These are phyloP conservation scores for Eucommia ulmoides DNA, from an alignment of 257 asterid species.

Conservation along the genomic window DNA sequence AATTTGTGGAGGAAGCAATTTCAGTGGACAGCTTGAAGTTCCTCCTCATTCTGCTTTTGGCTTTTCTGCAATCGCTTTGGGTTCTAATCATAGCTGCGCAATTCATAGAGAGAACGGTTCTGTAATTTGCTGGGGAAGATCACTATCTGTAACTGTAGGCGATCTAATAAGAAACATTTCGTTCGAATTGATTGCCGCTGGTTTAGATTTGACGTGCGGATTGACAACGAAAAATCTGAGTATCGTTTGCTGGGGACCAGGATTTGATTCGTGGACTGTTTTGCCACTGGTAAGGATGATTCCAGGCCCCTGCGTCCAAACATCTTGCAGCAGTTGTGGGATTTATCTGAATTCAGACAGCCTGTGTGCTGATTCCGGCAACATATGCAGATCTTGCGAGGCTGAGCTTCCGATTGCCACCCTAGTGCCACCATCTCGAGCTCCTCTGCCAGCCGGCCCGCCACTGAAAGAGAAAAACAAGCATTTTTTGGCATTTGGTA, in stretches of 20 bases:
- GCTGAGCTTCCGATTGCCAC: conserved; percentile 10
- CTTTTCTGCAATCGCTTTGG: not conserved
- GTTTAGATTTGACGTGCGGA: not conserved
- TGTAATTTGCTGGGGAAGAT: not conserved
- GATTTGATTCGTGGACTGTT: not conserved
- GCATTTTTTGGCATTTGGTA: conserved; percentile 1
- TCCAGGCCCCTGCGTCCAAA: conserved; percentile 9
- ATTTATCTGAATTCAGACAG: conserved; percentile 7
- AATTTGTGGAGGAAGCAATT: not conserved
- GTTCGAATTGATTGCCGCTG: not conserved
- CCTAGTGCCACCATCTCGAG: conserved; percentile 2
- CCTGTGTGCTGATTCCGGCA: conserved; percentile 10
- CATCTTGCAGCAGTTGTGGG: conserved; percentile 4
- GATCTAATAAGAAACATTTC: not conserved
- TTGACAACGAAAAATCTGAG: not conserved
- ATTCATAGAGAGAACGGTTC: not conserved
- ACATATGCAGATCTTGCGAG: conserved; percentile 8
- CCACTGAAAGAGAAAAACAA: not conserved
- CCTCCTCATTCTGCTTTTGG: not conserved
- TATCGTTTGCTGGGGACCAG: not conserved
- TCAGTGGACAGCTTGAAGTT: not conserved
- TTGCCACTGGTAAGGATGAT: not conserved
- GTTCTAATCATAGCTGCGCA: not conserved
- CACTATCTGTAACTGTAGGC: not conserved
- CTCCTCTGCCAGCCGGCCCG: not conserved